phyloP scores from a whole-genome alignment of 148 eudicot species.

The Chenopodium album region DNA sequence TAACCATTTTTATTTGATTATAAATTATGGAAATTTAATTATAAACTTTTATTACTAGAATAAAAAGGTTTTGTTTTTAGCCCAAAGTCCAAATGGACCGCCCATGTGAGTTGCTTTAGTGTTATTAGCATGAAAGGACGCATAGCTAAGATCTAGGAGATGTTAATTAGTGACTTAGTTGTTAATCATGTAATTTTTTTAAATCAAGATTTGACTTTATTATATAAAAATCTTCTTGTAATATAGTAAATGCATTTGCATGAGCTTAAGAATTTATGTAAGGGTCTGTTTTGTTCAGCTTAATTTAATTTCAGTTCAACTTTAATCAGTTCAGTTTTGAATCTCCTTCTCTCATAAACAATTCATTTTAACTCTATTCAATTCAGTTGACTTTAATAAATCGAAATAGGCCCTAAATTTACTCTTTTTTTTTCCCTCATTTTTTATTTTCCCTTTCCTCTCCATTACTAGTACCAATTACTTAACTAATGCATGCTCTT shows the following conservation, averaged over 20 bases:
- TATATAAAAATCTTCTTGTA: neutral
- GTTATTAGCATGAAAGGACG: constrained; percentile 23
- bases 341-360: too few species aligned
- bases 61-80: neutral
- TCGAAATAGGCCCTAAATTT: too few species aligned
- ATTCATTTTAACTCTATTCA: too few species aligned
- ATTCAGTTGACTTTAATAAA: too few species aligned
- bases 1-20: neutral
- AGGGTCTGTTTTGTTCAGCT: too few species aligned
- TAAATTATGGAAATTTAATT: neutral
- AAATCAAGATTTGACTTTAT: neutral
- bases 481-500: neutral
- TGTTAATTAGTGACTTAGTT: constrained; percentile 1
- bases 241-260: neutral
- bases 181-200: neutral
- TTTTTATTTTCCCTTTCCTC: neutral
- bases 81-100: neutral
- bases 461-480: neutral
- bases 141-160: constrained; percentile 17
- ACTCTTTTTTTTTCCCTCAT: too few species aligned
- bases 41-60: neutral
- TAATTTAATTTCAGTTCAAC: too few species aligned
- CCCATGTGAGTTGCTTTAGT: constrained; percentile 32
- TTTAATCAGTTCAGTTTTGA: too few species aligned
- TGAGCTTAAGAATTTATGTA: neutral